phyloP scores from a whole-genome alignment of 306 rosid species.

The Prosopis cineraria region DNA sequence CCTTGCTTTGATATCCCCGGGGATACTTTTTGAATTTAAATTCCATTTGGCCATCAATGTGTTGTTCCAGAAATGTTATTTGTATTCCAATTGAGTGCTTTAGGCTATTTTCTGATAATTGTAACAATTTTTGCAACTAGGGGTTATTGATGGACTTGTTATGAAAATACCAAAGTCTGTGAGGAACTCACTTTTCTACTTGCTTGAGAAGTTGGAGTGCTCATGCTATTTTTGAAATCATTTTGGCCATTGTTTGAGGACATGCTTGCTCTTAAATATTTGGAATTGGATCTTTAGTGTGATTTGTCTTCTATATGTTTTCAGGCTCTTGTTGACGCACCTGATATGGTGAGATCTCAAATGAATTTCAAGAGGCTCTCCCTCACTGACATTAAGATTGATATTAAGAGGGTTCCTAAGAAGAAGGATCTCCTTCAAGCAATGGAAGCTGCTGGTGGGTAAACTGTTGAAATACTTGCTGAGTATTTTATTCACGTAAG shows the following conservation, averaged over 20 bases:
- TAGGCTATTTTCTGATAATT: background rate
- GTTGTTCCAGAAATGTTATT: background rate
- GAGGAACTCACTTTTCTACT: background rate
- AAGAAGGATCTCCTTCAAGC: constrained; percentile 89
- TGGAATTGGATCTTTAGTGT: background rate
- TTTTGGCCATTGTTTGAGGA: background rate
- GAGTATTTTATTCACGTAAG: background rate
- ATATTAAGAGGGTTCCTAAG: constrained; percentile 88
- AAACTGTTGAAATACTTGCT: background rate
- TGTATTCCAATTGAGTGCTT: background rate
- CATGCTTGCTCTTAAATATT: background rate
- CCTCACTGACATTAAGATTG: constrained; percentile 85
- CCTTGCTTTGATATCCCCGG: background rate
- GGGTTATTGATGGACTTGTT: background rate
- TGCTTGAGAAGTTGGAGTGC: background rate
- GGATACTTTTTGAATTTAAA: background rate
- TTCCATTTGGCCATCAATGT: background rate
- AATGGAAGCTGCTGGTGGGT: constrained; percentile 84
- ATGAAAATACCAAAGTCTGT: background rate
- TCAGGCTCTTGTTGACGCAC: constrained; percentile 94
- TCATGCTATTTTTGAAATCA: background rate
- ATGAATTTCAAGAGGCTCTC: constrained; percentile 94
- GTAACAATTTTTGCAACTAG: background rate
- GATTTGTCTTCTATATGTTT: background rate
- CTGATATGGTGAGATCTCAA: constrained; percentile 80